Conservation (phyloP, 306 rosid species). For the Vigna radiata region DNA sequence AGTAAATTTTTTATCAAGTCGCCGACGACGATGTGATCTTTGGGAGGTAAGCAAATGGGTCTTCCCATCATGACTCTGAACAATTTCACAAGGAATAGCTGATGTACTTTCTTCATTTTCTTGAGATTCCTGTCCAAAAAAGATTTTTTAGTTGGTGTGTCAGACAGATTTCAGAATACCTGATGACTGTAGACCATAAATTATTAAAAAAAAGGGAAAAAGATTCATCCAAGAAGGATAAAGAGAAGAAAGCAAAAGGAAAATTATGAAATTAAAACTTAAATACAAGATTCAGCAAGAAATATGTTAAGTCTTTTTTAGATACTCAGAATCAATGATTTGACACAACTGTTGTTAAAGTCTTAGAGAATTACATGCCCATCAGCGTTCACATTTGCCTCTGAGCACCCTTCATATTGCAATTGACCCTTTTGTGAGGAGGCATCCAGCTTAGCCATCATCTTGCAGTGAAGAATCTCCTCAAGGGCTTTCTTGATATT, state of each 20-base stretch:
- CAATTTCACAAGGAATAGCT: slow-evolving; percentile 54
- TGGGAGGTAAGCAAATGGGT: slow-evolving; percentile 46
- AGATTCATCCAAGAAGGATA: not conserved
- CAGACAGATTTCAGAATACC: not conserved
- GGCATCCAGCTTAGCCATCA: slow-evolving; percentile 70
- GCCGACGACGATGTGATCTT: slow-evolving; percentile 53
- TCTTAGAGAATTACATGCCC: slow-evolving; percentile 56
- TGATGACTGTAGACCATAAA: not conserved
- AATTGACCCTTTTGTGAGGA: slow-evolving; percentile 57
- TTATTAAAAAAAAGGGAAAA: not conserved
- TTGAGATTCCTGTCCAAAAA: slow-evolving; percentile 58
- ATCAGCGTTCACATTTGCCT: slow-evolving; percentile 47
- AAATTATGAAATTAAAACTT: not conserved
- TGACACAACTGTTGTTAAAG: slow-evolving; percentile 4
- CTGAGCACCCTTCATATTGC: slow-evolving; percentile 61
- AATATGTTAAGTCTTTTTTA: not conserved
- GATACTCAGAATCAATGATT: slow-evolving; percentile 1
- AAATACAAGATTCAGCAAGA: slow-evolving; percentile 23
- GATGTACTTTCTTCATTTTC: slow-evolving; percentile 56
- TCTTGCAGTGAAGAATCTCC: slow-evolving; percentile 76
- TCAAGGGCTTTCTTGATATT: slow-evolving; percentile 70
- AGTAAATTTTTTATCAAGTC: slow-evolving; percentile 65
- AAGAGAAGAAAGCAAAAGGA: not conserved
- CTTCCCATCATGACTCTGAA: slow-evolving; percentile 53
- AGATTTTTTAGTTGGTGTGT: slow-evolving; percentile 32